A percentile compares a stretch with the other conserved stretches of the same genome.
Evolutionary conservation across 179 eudicot species (phyloP).

Genomic region (Pouteria campechiana): DNA sequence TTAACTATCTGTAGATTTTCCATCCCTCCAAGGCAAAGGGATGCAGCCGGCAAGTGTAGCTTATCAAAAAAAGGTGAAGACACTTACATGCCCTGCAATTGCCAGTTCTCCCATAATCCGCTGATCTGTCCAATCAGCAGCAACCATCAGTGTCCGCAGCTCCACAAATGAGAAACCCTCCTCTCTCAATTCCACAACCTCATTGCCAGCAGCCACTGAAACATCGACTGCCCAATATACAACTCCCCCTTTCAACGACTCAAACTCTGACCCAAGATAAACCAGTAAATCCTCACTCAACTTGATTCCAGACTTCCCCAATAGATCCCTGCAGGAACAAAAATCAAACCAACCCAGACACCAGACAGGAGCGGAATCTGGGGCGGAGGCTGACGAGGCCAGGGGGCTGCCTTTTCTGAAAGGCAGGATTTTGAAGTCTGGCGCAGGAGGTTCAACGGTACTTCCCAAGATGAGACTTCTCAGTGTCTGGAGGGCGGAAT

Average conservation of each 20-base stretch:
- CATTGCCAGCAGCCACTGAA: conserved; percentile 31
- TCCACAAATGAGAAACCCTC: conserved; percentile 61
- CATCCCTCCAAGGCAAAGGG: too few species aligned
- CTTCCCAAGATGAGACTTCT: conserved; percentile 26
- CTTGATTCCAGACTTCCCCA: conserved; percentile 33
- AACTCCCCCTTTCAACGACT: conserved; percentile 44
- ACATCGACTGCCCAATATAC: conserved; percentile 91
- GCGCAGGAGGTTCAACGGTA: conserved; percentile 31
- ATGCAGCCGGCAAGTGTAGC: too few species aligned
- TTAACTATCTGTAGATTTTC: too few species aligned
- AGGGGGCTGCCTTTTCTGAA: conserved; percentile 84
- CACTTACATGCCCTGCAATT: conserved; percentile 89
- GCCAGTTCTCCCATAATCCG: conserved; percentile 76
- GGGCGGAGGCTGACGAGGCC: conserved; percentile 28
- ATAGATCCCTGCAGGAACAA: conserved; percentile 34
- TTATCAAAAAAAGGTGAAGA: too few species aligned
- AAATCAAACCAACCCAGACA: conserved; percentile 87
- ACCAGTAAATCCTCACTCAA: conserved; percentile 56
- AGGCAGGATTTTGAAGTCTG: conserved; percentile 54
- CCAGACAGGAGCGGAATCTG: conserved; percentile 39
- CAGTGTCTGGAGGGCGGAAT: conserved; percentile 50
- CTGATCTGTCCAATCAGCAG: conserved; percentile 88
- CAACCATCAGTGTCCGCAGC: conserved; percentile 96
- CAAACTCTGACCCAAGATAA: conserved; percentile 59
- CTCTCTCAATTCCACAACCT: conserved; percentile 53